Evolutionary conservation across 73 alveolate species (phyloP).

Genomic region (Paramecium pentaurelia): DNA sequence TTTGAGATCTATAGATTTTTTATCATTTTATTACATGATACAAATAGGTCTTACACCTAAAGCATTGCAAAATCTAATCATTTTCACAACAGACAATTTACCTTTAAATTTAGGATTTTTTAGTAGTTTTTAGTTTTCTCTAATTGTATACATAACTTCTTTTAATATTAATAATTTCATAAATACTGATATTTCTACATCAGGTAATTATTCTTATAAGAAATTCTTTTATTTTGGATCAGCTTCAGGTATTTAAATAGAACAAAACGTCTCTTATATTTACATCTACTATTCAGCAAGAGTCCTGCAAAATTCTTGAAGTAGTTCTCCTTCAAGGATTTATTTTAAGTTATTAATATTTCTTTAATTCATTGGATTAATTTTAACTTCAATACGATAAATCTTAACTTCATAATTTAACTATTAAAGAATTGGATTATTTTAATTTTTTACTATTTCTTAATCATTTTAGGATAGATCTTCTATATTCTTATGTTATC

Average conservation of each 20-base stretch:
- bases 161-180: neutral
- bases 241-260: neutral
- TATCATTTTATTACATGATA: neutral
- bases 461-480: neutral
- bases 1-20: neutral
- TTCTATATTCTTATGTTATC: neutral
- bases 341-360: neutral
- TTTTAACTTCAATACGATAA: neutral
- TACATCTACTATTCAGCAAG: neutral
- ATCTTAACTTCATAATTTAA: neutral
- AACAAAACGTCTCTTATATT: neutral
- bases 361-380: neutral
- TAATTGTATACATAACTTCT: neutral
- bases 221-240: neutral
- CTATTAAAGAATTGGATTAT: neutral
- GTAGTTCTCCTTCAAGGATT: neutral
- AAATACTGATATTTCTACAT: neutral
- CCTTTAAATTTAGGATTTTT: neutral
- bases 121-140: neutral
- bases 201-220: neutral
- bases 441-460: neutral
- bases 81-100: neutral
- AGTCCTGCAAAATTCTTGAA: neutral
- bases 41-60: neutral
- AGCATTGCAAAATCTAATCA: neutral